Base-by-base conservation (phyloP, 1,284 basidiomycete genomes). In the Neonothopanus nambi region DNA sequence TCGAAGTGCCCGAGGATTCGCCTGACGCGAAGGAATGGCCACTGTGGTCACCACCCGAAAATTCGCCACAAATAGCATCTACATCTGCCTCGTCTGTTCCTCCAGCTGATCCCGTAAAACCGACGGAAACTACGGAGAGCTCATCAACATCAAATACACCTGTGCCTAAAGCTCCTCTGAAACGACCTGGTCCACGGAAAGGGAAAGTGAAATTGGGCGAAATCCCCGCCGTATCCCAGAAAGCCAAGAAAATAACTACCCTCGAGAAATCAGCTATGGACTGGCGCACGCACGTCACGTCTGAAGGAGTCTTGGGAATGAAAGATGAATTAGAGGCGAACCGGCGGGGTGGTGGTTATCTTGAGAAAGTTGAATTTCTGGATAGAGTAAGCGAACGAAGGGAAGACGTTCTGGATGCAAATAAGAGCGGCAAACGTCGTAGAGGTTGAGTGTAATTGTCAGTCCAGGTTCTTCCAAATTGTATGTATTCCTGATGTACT, bases 261-360 rank as follows among this genome's bases (percentile, higher is more conserved):
- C 73, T 93, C 7, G 88, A 91, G 59, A 93, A 91, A 65, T 91
- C 87, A 0, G 82, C 85, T 11, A 82, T 93, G 78, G 91, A 93
- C 65, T 93, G 91, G 91, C 75, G 77, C 33, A 68, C 81, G 1
- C 87, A 92, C 63, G 67, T 89, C n/a, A 66, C 74, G 20, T 59
- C 75, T 0, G 71, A 78, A 53, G 66, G 71, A 20, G 67, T 68
- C 8, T 60, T 71, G 0, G 72, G 70, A 2, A 64, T 85, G 11
- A 77, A 80, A 55, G 85, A 91, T 58, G 86, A 89, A 57, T 74
- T 93, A n/a, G 81, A 87, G 45, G 80, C 80, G 0, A 85, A 91
- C 57, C 71, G 85, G 45, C 77, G 84, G 44, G 80, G 83, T 1
- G 88, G 87, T 18, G 89, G 90, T 0, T 93, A 88, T 68, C 73